Evolutionary conservation across 176 grass and related monocot genomes (phyloP), one percentile per base, ranked within the genome.

Genomic region (Dactylis glomerata): DNA sequence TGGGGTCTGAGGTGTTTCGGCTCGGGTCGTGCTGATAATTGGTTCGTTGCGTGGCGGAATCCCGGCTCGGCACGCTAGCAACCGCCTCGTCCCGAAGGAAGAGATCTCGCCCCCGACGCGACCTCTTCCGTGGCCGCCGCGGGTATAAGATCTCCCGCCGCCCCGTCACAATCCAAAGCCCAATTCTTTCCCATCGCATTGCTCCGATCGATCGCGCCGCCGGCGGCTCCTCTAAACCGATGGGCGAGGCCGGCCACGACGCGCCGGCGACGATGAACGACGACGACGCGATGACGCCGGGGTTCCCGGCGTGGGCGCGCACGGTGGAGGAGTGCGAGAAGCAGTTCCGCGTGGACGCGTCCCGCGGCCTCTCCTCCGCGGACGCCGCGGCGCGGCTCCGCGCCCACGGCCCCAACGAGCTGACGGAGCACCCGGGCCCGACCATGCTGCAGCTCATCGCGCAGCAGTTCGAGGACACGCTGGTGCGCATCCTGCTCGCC

Each of bases 391-490:
- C 26, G 33, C 91, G 86, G 15, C 93, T 89, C 2, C 66, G 58
- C 0, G 14, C 15, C 6, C 27, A 89, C 79, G 93, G 96, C 0
- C 34, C 36, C 42, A 99, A 99, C 82, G 96, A 96, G 57, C 96
- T 99, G 7, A 75, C 82, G 28, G 94, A 99, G 83, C 96, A 99
- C 73, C 75, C 93, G 24, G 93, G 89, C 8, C 96, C 96, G 0
- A 82, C 96, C 1, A 88, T 91, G 28, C 91, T 92, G 36, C 87
- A 92, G 42, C 88, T 96, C 27, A 40, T 99, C 0, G 69, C 80
- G 0, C 81, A 92, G 63, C 96, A 96, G 83, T 99, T 96, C 88
- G 88, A 92, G 40, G 96, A 99, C 87, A 96, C 91, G 30, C 91
- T 99, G 0, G 96, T 99, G 0, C 86, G 96, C 71, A 96, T 96